phyloP scores from a whole-genome alignment of 805 yeast genomes.

The Ogataea ramenticola region DNA sequence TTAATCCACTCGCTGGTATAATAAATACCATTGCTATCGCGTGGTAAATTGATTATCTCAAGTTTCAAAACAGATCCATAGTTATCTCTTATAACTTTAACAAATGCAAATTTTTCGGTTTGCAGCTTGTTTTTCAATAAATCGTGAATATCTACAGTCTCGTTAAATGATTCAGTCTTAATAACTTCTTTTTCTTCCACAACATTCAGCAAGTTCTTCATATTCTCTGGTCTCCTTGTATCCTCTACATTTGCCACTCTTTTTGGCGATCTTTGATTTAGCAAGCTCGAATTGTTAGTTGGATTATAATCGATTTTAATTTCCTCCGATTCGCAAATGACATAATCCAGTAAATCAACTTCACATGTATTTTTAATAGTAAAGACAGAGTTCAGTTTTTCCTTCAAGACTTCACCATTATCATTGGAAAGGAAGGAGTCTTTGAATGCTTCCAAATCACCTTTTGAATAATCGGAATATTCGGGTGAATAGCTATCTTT shows the following conservation, averaged over 20 bases:
- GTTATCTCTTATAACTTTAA: constrained; percentile 31
- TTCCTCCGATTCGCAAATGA: background rate
- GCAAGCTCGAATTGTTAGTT: no score
- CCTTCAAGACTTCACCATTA: background rate
- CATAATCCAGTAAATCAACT: background rate
- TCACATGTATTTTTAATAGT: background rate
- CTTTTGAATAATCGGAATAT: background rate
- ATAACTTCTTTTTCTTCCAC: no score
- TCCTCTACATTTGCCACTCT: background rate
- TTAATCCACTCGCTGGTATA: constrained; percentile 30
- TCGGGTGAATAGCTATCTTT: no score
- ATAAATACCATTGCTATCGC: constrained; percentile 5
- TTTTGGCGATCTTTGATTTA: background rate
- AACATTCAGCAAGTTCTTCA: background rate
- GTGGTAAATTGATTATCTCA: constrained; percentile 22
- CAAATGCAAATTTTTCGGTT: constrained; percentile 22
- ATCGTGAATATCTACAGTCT: constrained; percentile 7
- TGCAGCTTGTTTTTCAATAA: constrained; percentile 10
- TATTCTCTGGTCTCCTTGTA: background rate
- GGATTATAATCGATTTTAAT: background rate
- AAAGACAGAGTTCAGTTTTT: background rate
- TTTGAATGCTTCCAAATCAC: background rate
- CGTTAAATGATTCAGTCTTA: background rate
- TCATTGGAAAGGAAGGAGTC: background rate
- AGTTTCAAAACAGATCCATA: constrained; percentile 31